Evolutionary conservation across 2,329 filamentous ascomycete species (phyloP).

Genomic region (Venturia nashicola): DNA sequence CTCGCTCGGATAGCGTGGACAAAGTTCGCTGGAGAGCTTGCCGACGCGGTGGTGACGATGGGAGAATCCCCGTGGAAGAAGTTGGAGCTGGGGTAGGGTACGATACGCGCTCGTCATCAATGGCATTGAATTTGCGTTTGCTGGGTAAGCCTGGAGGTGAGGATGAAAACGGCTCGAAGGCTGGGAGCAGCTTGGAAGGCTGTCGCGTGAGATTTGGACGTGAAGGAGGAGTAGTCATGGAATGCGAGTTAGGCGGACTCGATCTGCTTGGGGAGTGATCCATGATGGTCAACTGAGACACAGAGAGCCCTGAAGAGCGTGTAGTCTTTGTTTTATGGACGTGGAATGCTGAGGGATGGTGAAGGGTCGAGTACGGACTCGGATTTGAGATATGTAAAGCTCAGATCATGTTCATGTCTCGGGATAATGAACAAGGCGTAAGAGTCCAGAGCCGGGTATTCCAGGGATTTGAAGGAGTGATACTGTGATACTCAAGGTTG

Average conservation of each 20-base stretch:
- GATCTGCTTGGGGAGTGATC: not conserved
- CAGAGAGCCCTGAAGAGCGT: not conserved
- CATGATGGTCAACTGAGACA: slow-evolving; percentile 1
- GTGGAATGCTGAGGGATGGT: not conserved
- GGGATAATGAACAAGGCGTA: not conserved
- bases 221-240: slow-evolving; percentile 1
- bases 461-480: not conserved
- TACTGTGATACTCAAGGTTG: too few species aligned
- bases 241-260: not conserved
- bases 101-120: slow-evolving; percentile 40
- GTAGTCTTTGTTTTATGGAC: not conserved
- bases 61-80: slow-evolving; percentile 82
- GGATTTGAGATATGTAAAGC: not conserved
- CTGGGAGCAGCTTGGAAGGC: slow-evolving; percentile 54
- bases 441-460: not conserved
- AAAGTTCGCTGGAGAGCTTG: slow-evolving; percentile 46
- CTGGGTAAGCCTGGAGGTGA: slow-evolving; percentile 59
- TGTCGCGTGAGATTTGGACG: slow-evolving; percentile 6
- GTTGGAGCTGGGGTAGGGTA: slow-evolving; percentile 93
- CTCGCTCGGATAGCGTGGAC: slow-evolving; percentile 61
- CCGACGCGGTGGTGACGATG: slow-evolving; percentile 56
- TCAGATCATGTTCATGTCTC: not conserved
- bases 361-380: not conserved
- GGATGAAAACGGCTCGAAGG: slow-evolving; percentile 70
- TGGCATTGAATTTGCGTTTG: slow-evolving; percentile 52